Evolutionary conservation across 2,329 filamentous ascomycete species (phyloP).

Genomic region (Rachicladosporium sp.): DNA sequence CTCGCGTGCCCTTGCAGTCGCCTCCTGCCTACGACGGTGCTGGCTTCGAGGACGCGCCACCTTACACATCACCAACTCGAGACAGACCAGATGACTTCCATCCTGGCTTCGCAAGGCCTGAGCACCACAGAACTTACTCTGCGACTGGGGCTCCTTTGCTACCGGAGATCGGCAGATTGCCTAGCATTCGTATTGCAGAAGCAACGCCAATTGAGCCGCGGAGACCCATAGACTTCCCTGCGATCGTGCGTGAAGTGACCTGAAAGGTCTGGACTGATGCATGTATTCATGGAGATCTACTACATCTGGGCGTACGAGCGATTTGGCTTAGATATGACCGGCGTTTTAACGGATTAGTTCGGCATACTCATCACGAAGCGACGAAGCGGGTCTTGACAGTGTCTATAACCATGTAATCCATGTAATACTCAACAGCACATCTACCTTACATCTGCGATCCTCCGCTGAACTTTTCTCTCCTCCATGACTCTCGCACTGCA

Average conservation of each 20-base stretch:
- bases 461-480: too few relatives aligned
- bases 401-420: too few relatives aligned
- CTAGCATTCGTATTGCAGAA: slow-evolving; percentile 32
- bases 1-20: slow-evolving; percentile 18
- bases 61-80: slow-evolving; percentile 31
- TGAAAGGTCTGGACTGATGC: too few relatives aligned
- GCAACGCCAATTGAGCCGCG: slow-evolving; percentile 20
- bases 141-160: slow-evolving; percentile 19
- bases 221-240: slow-evolving; percentile 2
- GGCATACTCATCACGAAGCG: too few relatives aligned
- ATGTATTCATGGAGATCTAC: too few relatives aligned
- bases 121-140: slow-evolving; percentile 4
- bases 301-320: too few relatives aligned
- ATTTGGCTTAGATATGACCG: too few relatives aligned
- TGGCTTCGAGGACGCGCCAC: slow-evolving; percentile 35
- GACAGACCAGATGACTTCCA: slow-evolving; percentile 9
- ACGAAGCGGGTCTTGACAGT: too few relatives aligned
- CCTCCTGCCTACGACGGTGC: slow-evolving; percentile 24
- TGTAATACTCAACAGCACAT: too few relatives aligned
- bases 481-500: too few relatives aligned
- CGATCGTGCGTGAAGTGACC: slow-evolving; percentile 1
- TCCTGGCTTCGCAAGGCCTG: slow-evolving; percentile 4
- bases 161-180: slow-evolving; percentile 28
- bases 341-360: too few relatives aligned
- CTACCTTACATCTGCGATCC: too few relatives aligned